Conservation (phyloP, 169 alveolate genomes). For the Cryptosporidium ubiquitum region DNA sequence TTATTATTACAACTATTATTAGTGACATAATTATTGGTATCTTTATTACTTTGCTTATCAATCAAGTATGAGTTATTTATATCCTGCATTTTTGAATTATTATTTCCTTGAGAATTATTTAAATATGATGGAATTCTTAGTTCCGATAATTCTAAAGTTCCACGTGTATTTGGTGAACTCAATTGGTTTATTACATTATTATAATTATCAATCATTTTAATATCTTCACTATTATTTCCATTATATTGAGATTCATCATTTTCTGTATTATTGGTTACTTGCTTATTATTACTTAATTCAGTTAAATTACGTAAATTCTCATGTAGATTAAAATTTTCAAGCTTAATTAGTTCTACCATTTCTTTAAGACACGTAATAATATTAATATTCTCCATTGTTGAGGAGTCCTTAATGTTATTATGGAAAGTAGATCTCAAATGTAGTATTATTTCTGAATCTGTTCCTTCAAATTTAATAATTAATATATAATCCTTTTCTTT, state of each 20-base stretch:
- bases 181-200: background rate
- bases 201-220: background rate
- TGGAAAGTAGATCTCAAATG: conserved; percentile 15
- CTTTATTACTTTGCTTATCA: background rate
- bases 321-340: conserved; percentile 28
- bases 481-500: conserved; percentile 24
- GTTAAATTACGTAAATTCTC: conserved; percentile 12
- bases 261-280: background rate
- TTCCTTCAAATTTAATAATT: background rate
- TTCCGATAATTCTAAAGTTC: conserved; percentile 57
- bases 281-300: conserved; percentile 7
- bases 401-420: background rate
- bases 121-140: conserved; percentile 3
- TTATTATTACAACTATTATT: background rate
- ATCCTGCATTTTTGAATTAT: background rate
- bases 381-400: background rate
- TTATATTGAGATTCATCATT: background rate
- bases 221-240: too few species aligned
- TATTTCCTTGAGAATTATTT: background rate
- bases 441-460: conserved; percentile 20
- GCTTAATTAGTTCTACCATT: conserved; percentile 41
- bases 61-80: background rate
- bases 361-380: conserved; percentile 17
- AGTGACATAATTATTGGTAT: background rate
- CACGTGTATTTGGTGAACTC: conserved; percentile 53